Evolutionary conservation across 1,284 basidiomycete species (phyloP).

Genomic region (Ganoderma multipileum): DNA sequence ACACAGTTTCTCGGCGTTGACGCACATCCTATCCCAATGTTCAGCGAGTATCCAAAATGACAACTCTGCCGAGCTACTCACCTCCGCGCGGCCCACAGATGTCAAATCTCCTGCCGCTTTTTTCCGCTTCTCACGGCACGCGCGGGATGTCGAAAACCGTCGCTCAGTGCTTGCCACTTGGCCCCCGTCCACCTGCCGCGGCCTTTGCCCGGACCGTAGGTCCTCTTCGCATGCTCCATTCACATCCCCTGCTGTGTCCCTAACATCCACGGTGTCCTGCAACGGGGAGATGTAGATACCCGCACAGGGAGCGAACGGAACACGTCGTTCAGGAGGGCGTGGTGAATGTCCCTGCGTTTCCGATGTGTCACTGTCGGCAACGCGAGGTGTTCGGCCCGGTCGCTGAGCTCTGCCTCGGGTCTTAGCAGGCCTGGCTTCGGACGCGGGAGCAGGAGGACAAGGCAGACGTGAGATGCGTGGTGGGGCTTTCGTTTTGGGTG

Average conservation of each 20-base stretch:
- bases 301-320: conserved; percentile 48
- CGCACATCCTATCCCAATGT: background rate
- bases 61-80: background rate
- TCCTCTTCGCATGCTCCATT: background rate
- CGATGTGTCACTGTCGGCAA: background rate
- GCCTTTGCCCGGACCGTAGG: background rate
- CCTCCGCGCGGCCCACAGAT: background rate
- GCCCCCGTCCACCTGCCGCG: background rate
- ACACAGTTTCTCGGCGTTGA: background rate
- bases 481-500: background rate
- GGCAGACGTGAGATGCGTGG: background rate
- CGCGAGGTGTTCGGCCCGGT: background rate
- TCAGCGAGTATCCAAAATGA: background rate
- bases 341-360: background rate
- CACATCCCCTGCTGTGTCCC: background rate
- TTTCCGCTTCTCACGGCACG: too few relatives aligned
- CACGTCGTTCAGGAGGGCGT: background rate
- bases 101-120: too few relatives aligned
- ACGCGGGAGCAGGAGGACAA: background rate
- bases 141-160: too few relatives aligned
- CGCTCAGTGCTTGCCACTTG: background rate
- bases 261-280: conserved; percentile 23
- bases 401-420: too few relatives aligned
- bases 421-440: background rate
- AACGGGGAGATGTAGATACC: conserved; percentile 58